Base-by-base conservation (phyloP, 306 rosid genomes). In the Senna siamea region DNA sequence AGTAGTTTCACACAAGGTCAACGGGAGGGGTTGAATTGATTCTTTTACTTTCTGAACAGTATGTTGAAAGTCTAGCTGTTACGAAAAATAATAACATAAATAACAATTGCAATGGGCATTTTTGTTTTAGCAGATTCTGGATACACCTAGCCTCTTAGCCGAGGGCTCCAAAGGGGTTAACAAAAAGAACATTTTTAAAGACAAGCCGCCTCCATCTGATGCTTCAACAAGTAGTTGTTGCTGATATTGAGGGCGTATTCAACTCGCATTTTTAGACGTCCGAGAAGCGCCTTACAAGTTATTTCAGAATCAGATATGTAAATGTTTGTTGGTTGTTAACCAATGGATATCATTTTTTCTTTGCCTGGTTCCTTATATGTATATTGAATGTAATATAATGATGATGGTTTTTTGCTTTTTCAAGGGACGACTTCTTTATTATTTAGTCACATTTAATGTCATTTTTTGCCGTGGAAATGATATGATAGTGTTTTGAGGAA, bases 81-180 rank as follows among this genome's bases (percentile, higher is more conserved):
- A 38, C 7, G 35, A 77, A 34, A 70, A 81, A 43, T 50, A 51
- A 4, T n/a, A 38, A 35, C 20, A 53, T 51, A 55, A 54, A 14
- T 72, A 57, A 50, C 44, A 28, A 64, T 47, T 65, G 35, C 20
- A 46, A 52, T 77, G 67, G 20, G 50, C 63, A 17, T 26, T 55
- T 65, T 44, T 76, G 17, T 18, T 50, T 60, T 66, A 64, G 72
- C 96, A 91, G 99, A 85, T 92, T 88, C 73, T 91, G 83, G 99
- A 94, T 78, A 92, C 96, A 51, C 99, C 99, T 6, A 91, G 92
- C 80, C 97, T 94, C 57, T 35, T 94, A 76, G 95, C 93, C 4
- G 96, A 91, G 79, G 99, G 95, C 48, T 85, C 97, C 48, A 88
- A 84, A 76, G 97, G 97, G 46, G 61, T 84, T 54, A 92, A 37